These are phyloP conservation scores for Puccinia sorghi DNA, from an alignment of 1,284 basidiomycete genomes.

Conservation along the genomic window DNA sequence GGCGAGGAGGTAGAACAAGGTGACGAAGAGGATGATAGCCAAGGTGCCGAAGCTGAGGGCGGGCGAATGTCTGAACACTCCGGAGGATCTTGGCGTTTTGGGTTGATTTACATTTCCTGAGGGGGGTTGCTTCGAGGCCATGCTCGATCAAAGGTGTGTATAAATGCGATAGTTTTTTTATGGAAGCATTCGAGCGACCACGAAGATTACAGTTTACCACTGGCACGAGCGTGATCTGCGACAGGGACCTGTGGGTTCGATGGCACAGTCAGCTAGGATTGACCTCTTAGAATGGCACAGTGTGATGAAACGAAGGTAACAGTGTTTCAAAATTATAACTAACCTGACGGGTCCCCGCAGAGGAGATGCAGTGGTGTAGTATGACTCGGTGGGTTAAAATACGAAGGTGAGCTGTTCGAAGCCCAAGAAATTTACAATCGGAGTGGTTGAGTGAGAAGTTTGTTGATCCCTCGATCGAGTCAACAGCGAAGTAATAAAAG, in stretches of 20 bases:
- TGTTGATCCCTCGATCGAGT: too few relatives aligned
- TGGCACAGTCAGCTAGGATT: background rate
- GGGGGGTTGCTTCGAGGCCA: background rate
- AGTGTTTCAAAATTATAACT: too few relatives aligned
- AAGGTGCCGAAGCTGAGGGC: background rate
- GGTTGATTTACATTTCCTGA: constrained; percentile 7
- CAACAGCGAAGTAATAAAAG: too few relatives aligned
- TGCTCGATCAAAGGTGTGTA: background rate
- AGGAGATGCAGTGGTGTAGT: too few relatives aligned
- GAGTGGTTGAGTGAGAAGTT: too few relatives aligned
- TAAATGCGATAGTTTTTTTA: background rate
- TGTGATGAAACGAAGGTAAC: too few relatives aligned
- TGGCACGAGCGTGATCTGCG: background rate
- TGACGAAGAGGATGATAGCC: constrained; percentile 7
- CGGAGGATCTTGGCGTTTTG: constrained; percentile 5
- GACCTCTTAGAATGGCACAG: too few relatives aligned
- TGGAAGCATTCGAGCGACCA: background rate
- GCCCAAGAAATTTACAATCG: too few relatives aligned
- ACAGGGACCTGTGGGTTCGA: background rate
- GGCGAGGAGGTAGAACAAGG: constrained; percentile 33
- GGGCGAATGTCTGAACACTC: background rate
- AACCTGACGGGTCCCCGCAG: too few relatives aligned
- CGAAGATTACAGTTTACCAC: background rate
- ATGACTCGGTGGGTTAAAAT: too few relatives aligned
- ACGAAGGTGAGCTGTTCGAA: too few relatives aligned